A percentile compares a stretch with the other conserved stretches of the same genome.
These are phyloP conservation scores for Fraxinus angustifolia DNA, from an alignment of 305 asterid genomes.

Conservation along the genomic window DNA sequence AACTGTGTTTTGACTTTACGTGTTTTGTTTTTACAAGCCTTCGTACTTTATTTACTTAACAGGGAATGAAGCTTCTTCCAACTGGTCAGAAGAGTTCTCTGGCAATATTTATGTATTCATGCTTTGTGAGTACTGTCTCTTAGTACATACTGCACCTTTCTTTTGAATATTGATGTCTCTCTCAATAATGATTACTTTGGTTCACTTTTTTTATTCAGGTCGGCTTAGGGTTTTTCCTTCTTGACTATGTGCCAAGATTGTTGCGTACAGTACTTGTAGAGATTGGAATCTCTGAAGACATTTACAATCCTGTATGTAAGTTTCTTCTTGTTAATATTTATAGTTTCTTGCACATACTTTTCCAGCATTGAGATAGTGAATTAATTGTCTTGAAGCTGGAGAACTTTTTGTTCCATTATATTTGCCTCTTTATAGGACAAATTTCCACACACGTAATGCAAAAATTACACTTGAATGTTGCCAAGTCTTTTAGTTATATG, in stretches of 20 bases:
- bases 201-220: slow-evolving; percentile 41
- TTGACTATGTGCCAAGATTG: slow-evolving; percentile 54
- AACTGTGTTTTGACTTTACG: not conserved
- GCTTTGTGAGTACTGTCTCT: slow-evolving; percentile 55
- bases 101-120: slow-evolving; percentile 68
- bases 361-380: slow-evolving; percentile 9
- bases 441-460: not conserved
- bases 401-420: slow-evolving; percentile 9
- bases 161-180: slow-evolving; percentile 3
- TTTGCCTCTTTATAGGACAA: slow-evolving; percentile 4
- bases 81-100: slow-evolving; percentile 74
- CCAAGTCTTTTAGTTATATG: not conserved
- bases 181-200: slow-evolving; percentile 17
- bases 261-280: slow-evolving; percentile 52
- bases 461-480: slow-evolving; percentile 3
- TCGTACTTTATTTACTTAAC: slow-evolving; percentile 24
- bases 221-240: slow-evolving; percentile 78
- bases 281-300: slow-evolving; percentile 77
- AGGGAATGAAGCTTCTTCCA: slow-evolving; percentile 99
- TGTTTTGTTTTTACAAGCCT: not conserved
- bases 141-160: not conserved
- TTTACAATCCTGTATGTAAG: slow-evolving; percentile 95
- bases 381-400: slow-evolving; percentile 7
- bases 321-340: slow-evolving; percentile 37
- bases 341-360: slow-evolving; percentile 9